Conservation (phyloP, 2,329 filamentous ascomycete genomes). For the Trichoderma aggressivum region DNA sequence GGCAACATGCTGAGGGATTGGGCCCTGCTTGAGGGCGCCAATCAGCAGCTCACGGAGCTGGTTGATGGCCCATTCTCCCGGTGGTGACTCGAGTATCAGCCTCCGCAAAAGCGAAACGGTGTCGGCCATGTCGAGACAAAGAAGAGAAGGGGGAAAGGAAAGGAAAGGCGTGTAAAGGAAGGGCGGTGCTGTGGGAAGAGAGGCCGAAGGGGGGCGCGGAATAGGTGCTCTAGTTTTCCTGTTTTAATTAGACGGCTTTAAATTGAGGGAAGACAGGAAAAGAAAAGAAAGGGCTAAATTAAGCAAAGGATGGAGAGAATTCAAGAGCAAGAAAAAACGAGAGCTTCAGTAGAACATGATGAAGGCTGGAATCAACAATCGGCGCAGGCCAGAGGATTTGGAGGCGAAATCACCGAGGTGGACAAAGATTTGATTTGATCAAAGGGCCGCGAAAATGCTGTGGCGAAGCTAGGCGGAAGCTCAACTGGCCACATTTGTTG, state of each 20-base stretch:
- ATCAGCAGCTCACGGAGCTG: constrained; percentile 81
- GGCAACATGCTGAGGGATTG: constrained; percentile 92
- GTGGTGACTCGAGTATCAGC: constrained; percentile 85
- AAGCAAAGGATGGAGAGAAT: not conserved
- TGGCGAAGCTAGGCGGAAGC: constrained; percentile 22
- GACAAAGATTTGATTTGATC: not conserved
- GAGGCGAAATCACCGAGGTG: constrained; percentile 9
- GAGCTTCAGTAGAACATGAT: constrained; percentile 16
- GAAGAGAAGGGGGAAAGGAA: not conserved
- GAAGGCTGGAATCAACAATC: constrained; percentile 1
- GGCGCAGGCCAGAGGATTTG: not conserved
- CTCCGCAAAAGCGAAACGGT: constrained; percentile 49
- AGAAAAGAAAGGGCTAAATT: constrained; percentile 13
- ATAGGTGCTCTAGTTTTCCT: not conserved
- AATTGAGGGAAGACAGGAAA: constrained; percentile 16
- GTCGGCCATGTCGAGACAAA: constrained; percentile 46
- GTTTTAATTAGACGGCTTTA: constrained; percentile 2
- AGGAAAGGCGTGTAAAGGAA: not conserved
- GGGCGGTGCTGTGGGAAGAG: not conserved
- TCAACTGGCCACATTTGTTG: constrained; percentile 17
- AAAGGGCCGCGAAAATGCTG: constrained; percentile 24
- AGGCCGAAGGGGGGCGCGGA: not conserved
- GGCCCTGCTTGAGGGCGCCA: constrained; percentile 82
- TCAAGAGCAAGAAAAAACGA: not conserved
- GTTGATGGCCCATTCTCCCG: constrained; percentile 82